Evolutionary conservation across 2,329 filamentous ascomycete species (phyloP), one percentile per base, ranked within the genome.

Genomic region (Dryadomyces quercivorus): DNA sequence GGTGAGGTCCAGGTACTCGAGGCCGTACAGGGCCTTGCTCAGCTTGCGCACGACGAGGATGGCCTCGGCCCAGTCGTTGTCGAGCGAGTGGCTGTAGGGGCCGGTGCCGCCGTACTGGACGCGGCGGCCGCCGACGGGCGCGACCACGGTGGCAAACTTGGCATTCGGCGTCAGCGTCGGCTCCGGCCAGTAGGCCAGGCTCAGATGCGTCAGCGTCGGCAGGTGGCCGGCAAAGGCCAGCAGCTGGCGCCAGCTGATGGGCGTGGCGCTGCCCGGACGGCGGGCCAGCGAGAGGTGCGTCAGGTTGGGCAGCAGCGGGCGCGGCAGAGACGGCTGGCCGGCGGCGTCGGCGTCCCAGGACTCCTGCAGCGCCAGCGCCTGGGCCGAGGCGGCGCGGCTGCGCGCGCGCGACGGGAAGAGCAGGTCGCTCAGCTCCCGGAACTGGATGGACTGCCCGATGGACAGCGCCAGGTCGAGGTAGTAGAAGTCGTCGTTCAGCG

Each of bases 1-100:
- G 0, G 77, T 81, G 43, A 85, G 65, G 61, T 84, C 80, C 8
- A 85, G 69, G 51, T 78, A 80, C 62, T 83, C 79, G 2, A 85
- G 70, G 18, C 75, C 66, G 61, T 84, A 84, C 8, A 82, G 67
- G 20, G 66, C 67, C 57, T 70, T 72, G 64, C 77, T 78, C 13
- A 85, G 66, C 57, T 75, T 72, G 51, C 75, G 73, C 50, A 84
- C 65, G 2, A 84, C 65, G 18, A 78, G 64, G 5, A 81, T 71
- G 0, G 79, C 77, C 63, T 84, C 81, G 26, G 72, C 72, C 75
- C 76, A 84, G 65, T 84, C 79, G 42, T 74, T 67, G 59, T 82
- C 79, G 3, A 82, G 66, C 1, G 69, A 70, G 59, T 82, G 78
- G 20, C 78, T 81, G 64, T 84, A 82, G 9, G 72, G 67, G 8